Evolutionary conservation across 2,329 filamentous ascomycete species (phyloP).

Genomic region (Orbilia oligospora): DNA sequence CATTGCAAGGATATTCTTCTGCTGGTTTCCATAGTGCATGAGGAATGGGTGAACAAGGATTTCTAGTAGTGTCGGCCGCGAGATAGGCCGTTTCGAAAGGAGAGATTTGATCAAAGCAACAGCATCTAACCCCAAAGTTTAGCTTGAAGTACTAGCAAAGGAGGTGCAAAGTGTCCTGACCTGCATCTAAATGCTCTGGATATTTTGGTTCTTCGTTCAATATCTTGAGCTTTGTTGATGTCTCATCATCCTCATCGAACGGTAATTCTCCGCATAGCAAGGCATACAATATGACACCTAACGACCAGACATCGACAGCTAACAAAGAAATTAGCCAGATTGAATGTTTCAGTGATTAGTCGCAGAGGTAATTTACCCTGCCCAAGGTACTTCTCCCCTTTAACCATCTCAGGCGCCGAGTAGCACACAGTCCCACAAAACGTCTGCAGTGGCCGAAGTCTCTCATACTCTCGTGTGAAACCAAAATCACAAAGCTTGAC

Average conservation of each 20-base stretch:
- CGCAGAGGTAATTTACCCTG: constrained; percentile 61
- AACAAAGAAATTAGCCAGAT: constrained; percentile 71
- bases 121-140: constrained; percentile 72
- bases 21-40: constrained; percentile 85
- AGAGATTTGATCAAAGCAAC: constrained; percentile 81
- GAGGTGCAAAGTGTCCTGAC: constrained; percentile 39
- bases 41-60: constrained; percentile 91
- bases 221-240: constrained; percentile 85
- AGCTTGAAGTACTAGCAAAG: background rate
- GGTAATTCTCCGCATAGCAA: constrained; percentile 87
- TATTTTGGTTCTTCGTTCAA: constrained; percentile 87
- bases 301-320: constrained; percentile 96
- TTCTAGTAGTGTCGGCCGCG: constrained; percentile 85
- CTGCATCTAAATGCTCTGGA: constrained; percentile 80
- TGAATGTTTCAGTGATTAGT: background rate
- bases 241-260: constrained; percentile 96
- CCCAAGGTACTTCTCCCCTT: constrained; percentile 89
- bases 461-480: constrained; percentile 97
- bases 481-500: constrained; percentile 98
- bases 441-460: constrained; percentile 94
- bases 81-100: constrained; percentile 89
- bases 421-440: constrained; percentile 99
- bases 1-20: constrained; percentile 88
- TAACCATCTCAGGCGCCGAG: constrained; percentile 97
- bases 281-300: constrained; percentile 87